These are phyloP conservation scores for Globisporangium spinosum DNA, from an alignment of 352 stramenopile genomes.

Conservation along the genomic window DNA sequence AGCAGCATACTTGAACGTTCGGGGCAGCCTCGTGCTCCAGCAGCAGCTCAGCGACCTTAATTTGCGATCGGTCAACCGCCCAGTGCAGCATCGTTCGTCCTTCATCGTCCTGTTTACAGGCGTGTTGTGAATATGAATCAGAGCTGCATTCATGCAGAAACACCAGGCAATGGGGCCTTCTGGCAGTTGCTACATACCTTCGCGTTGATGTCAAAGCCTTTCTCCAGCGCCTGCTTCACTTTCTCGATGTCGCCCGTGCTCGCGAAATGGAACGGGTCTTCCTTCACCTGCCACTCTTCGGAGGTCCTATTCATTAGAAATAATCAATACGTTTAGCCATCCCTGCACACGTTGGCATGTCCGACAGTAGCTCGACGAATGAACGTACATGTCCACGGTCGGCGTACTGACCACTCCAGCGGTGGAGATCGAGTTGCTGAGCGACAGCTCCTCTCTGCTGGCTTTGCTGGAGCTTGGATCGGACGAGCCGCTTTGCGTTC, in stretches of 20 bases:
- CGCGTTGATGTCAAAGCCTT: constrained; percentile 40
- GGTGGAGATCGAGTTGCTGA: constrained; percentile 44
- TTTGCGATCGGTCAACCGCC: constrained; percentile 69
- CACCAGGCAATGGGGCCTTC: no score
- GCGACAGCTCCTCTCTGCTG: constrained; percentile 28
- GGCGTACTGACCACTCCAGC: constrained; percentile 55
- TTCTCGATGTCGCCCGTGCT: constrained; percentile 60
- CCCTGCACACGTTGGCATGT: not conserved
- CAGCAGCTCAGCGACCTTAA: constrained; percentile 44
- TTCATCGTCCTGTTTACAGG: constrained; percentile 48
- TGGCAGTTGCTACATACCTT: constrained; percentile 24
- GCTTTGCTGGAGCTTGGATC: constrained; percentile 17
- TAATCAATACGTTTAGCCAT: no score
- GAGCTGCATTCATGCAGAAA: not conserved
- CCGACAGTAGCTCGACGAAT: not conserved
- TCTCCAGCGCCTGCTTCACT: constrained; percentile 38
- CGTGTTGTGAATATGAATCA: not conserved
- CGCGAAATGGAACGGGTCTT: constrained; percentile 70
- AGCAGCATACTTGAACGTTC: constrained; percentile 45
- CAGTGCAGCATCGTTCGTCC: constrained; percentile 81
- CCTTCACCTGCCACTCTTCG: constrained; percentile 71
- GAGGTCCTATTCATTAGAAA: constrained; percentile 38
- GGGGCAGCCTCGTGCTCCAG: constrained; percentile 48
- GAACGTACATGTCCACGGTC: constrained; percentile 61
- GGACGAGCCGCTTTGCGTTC: constrained; percentile 22